A percentile compares a stretch with the other conserved stretches of the same genome.
phyloP scores from a whole-genome alignment of 2,329 filamentous ascomycete genomes.

The Chaetothyriales sp. region DNA sequence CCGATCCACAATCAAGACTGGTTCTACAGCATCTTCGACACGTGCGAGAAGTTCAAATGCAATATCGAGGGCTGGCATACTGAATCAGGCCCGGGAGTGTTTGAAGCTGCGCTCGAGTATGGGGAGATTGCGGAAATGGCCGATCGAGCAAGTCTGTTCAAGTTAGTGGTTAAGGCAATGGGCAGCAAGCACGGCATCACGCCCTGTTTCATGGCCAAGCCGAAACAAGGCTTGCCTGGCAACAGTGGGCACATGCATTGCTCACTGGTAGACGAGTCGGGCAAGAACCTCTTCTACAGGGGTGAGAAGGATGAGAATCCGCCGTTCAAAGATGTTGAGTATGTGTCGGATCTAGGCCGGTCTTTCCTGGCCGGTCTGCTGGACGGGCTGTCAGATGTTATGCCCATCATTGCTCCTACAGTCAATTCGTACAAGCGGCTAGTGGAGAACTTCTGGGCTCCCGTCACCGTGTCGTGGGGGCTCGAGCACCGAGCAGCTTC shows the following conservation, averaged over 20 bases:
- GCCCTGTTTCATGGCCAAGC: conserved; percentile 98
- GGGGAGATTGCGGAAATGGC: conserved; percentile 81
- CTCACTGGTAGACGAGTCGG: conserved; percentile 66
- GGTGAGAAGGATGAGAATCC: conserved; percentile 57
- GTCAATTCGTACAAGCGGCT: conserved; percentile 97
- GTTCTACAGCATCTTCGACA: conserved; percentile 76
- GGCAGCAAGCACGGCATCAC: conserved; percentile 81
- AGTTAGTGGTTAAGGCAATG: conserved; percentile 83
- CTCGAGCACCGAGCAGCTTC: conserved; percentile 88
- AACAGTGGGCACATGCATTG: conserved; percentile 96
- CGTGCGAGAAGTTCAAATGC: conserved; percentile 63
- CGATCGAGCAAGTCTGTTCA: conserved; percentile 83
- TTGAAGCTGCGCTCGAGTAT: conserved; percentile 85
- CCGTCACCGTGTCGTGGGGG: conserved; percentile 94
- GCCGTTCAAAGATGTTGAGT: conserved; percentile 58
- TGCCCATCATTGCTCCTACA: conserved; percentile 88
- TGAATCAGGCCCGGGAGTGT: conserved; percentile 84
- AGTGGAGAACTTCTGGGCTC: conserved; percentile 98
- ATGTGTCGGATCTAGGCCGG: conserved; percentile 75
- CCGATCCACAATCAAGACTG: conserved; percentile 85
- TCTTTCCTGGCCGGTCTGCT: conserved; percentile 88
- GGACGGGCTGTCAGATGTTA: conserved; percentile 79
- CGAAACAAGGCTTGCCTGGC: conserved; percentile 74
- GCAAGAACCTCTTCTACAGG: conserved; percentile 72
- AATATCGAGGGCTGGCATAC: conserved; percentile 92